Evolutionary conservation across 441 rosid genomes (phyloP).

Genomic region (Lepidium campestre): DNA sequence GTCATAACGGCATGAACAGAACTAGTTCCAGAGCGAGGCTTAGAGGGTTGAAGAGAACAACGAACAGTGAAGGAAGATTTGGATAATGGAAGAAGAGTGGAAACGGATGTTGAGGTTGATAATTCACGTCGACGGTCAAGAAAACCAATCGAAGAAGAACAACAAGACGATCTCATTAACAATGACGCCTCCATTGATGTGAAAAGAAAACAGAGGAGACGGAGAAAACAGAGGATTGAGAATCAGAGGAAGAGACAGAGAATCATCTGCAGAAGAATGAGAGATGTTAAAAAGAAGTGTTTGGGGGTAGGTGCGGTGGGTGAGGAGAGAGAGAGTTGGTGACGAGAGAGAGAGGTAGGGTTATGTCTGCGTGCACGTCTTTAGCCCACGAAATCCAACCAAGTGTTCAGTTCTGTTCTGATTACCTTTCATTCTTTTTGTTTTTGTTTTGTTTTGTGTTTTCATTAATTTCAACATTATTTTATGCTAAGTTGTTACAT

Average conservation of each 20-base stretch:
- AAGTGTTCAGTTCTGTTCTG: not conserved
- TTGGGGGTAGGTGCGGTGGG: slow-evolving; percentile 23
- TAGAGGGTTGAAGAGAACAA: slow-evolving; percentile 28
- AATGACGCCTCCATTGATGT: slow-evolving; percentile 53
- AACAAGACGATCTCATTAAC: slow-evolving; percentile 25
- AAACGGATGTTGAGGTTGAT: slow-evolving; percentile 11
- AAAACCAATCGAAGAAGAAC: slow-evolving; percentile 27
- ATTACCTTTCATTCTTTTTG: too few species aligned
- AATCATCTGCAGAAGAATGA: not conserved
- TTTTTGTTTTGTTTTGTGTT: not conserved
- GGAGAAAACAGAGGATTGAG: slow-evolving; percentile 16
- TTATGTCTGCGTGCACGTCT: slow-evolving; percentile 22
- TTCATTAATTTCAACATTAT: not conserved
- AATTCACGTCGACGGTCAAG: slow-evolving; percentile 14
- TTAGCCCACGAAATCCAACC: slow-evolving; percentile 16
- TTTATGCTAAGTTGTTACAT: not conserved
- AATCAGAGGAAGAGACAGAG: slow-evolving; percentile 3
- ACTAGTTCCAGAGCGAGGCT: slow-evolving; percentile 21
- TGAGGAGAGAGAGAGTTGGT: slow-evolving; percentile 12
- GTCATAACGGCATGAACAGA: slow-evolving; percentile 36
- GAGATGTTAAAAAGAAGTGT: not conserved
- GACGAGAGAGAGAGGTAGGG: slow-evolving; percentile 10
- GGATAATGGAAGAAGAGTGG: slow-evolving; percentile 9
- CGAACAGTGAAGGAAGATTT: slow-evolving; percentile 14
- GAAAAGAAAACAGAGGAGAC: not conserved